Evolutionary conservation across 805 yeast genomes (phyloP), one percentile per base, ranked within the genome.

Genomic region (Candida sphagnicola): DNA sequence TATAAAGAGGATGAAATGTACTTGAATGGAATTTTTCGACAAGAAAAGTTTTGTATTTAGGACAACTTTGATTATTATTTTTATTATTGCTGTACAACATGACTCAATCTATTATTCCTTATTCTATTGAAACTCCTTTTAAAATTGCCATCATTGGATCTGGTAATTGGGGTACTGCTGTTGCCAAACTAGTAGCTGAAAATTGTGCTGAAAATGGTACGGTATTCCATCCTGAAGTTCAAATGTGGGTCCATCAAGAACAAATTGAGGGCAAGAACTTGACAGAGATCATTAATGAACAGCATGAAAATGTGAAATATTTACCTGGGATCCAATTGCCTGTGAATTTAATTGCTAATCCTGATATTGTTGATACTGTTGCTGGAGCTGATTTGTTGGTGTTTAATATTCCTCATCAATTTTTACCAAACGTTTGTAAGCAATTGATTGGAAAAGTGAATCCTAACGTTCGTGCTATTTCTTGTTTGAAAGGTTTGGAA

Each of bases 91-190:
- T n/a, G n/a, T n/a, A n/a, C 8, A 21, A 21, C 25, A 45, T 44
- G 47, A 46, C 55, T 17, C 19, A 14, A 16, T 26, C 54, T 37
- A 37, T 57, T 29, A 45, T 54, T 28, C 63, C 70, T 38, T 62
- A 61, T 44, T 51, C 50, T 30, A 53, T 67, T 39, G 59, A 47
- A 25, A 51, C 45, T 23, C 71, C 71, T 15, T 67, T 68, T 51
- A 62, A 54, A 46, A 55, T 68, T 15, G 50, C 89, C 29, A 87
- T 89, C 39, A 81, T 93, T 48, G 99, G 99, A 30, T 89, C 97
- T 21, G 99, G 98, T 59, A 91, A 91, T 67, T 91, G 99, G 87
- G 99, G 99, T 48, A 88, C 96, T 28, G 91, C 98, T 14, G 89
- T 93, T 39, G 97, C 98, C 46, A 91, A 93, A 62, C 88, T 91